A percentile compares a stretch with the other conserved stretches of the same genome.
These are phyloP conservation scores for Camellia granthamiana DNA, from an alignment of 148 eudicot genomes.

Conservation along the genomic window DNA sequence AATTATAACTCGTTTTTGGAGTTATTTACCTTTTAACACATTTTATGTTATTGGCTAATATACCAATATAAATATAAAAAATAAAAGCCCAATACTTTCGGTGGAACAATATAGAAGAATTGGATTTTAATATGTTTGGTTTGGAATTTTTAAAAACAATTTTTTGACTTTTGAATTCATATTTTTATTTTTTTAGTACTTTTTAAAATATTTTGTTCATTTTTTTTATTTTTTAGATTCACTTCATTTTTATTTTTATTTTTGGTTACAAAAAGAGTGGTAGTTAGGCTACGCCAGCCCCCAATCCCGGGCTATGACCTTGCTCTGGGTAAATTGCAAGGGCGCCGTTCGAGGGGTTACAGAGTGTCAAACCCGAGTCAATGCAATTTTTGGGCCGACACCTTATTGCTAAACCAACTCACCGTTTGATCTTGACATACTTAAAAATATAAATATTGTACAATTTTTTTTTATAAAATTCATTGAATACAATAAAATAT, in stretches of 20 bases:
- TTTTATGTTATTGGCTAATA: background rate
- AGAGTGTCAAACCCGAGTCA: background rate
- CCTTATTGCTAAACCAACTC: background rate
- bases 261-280: background rate
- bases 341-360: no score
- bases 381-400: background rate
- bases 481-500: no score
- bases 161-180: no score
- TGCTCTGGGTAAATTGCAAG: background rate
- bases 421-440: background rate
- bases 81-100: no score
- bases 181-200: no score
- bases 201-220: no score
- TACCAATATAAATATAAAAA: background rate
- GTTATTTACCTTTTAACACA: background rate
- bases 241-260: no score
- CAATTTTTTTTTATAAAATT: no score
- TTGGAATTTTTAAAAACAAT: background rate
- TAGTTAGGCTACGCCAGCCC: background rate
- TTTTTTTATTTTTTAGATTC: no score
- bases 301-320: background rate
- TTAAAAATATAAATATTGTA: background rate
- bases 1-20: background rate
- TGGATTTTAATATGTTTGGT: background rate
- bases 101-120: background rate